Evolutionary conservation across 23 red algal genomes (phyloP).

Genomic region (Pyropia haitanensis): DNA sequence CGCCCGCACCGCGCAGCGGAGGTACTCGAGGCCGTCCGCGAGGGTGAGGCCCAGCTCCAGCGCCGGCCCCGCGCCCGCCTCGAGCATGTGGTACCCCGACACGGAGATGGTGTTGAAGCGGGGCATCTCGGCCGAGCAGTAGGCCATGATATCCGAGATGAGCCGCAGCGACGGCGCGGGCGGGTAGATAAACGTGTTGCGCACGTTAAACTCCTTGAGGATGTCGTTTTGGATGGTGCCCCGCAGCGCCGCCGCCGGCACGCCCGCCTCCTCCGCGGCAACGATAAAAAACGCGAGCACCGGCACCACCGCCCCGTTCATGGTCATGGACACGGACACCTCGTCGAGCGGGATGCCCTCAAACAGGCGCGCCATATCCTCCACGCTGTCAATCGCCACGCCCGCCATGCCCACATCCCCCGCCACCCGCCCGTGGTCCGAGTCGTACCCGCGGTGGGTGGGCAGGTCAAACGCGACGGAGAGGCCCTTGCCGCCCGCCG

Average conservation of each 20-base stretch:
- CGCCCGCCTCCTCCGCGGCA: conserved; percentile 30
- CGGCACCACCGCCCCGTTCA: conserved; percentile 59
- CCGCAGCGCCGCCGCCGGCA: conserved; percentile 1
- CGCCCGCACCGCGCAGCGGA: conserved; percentile 8
- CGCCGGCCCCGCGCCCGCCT: conserved; percentile 29
- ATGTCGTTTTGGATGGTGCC: conserved; percentile 67
- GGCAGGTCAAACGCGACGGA: conserved; percentile 44
- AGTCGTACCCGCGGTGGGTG: conserved; percentile 53
- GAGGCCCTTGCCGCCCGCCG: conserved; percentile 25
- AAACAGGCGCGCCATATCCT: conserved; percentile 40
- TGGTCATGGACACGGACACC: conserved; percentile 57
- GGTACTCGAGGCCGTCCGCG: conserved; percentile 47
- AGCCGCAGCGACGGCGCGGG: conserved; percentile 35
- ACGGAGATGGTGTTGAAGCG: conserved; percentile 43
- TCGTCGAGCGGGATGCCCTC: conserved; percentile 33
- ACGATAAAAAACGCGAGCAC: conserved; percentile 51
- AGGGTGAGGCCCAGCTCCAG: conserved; percentile 40
- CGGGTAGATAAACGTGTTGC: conserved; percentile 54
- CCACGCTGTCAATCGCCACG: conserved; percentile 36
- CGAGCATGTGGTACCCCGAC: conserved; percentile 60
- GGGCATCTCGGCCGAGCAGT: conserved; percentile 23
- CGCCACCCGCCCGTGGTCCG: conserved; percentile 29
- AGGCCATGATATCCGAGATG: conserved; percentile 37
- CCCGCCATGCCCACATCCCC: conserved; percentile 52
- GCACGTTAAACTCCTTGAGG: conserved; percentile 59